Percentiles rank a stretch among this genome's conserved stretches.
Evolutionary conservation across 140 eudicot species (phyloP).

Genomic region (Senecio squalidus): DNA sequence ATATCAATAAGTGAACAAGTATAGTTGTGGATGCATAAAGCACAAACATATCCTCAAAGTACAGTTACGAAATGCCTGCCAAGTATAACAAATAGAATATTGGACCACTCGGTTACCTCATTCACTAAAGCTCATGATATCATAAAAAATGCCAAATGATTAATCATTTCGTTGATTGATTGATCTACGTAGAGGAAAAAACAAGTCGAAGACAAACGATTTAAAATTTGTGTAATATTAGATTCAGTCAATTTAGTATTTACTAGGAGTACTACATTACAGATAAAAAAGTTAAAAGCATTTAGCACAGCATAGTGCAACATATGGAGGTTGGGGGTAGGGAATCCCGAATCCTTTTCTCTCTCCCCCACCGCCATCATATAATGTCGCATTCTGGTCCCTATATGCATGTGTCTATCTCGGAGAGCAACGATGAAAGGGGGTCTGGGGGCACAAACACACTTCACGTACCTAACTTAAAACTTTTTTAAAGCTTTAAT

Average conservation of each 20-base stretch:
- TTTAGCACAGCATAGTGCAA: slow-evolving; percentile 9
- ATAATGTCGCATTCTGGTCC: slow-evolving; percentile 24
- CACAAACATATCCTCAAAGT: slow-evolving; percentile 30
- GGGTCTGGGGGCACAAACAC: no score
- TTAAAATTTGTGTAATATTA: background rate
- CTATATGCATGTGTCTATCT: slow-evolving; percentile 30
- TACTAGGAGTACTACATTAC: background rate
- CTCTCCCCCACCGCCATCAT: slow-evolving; percentile 31
- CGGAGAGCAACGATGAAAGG: slow-evolving; percentile 25
- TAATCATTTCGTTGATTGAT: slow-evolving; percentile 5
- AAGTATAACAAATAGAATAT: slow-evolving; percentile 19
- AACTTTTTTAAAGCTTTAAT: slow-evolving; percentile 1
- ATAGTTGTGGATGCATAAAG: slow-evolving; percentile 18
- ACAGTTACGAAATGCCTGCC: slow-evolving; percentile 26
- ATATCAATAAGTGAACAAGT: slow-evolving; percentile 22
- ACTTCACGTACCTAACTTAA: slow-evolving; percentile 32
- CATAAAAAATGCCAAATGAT: background rate
- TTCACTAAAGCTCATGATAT: slow-evolving; percentile 10
- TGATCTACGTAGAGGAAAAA: slow-evolving; percentile 6
- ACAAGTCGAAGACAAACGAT: slow-evolving; percentile 2
- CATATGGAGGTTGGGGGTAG: slow-evolving; percentile 22
- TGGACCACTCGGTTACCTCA: slow-evolving; percentile 23
- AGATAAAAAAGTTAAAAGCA: background rate
- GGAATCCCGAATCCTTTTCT: slow-evolving; percentile 19
- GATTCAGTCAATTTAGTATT: background rate